These are phyloP conservation scores for Fusarium chaquense DNA, from an alignment of 2,329 filamentous ascomycete species.

Conservation along the genomic window DNA sequence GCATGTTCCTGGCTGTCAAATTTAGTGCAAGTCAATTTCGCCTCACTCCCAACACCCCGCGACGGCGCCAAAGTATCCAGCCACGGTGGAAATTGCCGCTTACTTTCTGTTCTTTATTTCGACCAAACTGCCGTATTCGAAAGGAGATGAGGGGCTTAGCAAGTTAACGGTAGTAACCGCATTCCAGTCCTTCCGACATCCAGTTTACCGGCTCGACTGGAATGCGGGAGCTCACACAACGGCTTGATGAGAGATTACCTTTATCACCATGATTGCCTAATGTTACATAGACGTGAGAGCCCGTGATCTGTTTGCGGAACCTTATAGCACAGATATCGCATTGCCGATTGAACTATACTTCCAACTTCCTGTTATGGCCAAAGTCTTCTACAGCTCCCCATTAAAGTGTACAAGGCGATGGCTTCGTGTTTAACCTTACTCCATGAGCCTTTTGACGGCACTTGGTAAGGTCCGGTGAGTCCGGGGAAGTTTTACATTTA, in stretches of 20 bases:
- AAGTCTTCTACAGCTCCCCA: fast-evolving
- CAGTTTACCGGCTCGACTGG: background rate
- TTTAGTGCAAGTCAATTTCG: background rate
- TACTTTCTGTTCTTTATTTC: background rate
- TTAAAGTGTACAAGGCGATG: fast-evolving
- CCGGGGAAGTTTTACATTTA: background rate
- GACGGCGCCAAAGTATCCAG: conserved; percentile 10
- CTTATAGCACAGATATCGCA: too few relatives aligned
- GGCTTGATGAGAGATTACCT: background rate
- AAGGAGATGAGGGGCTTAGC: background rate
- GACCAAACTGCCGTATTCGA: background rate
- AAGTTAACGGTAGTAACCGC: background rate
- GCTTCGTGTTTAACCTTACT: background rate
- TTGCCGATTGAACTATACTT: background rate
- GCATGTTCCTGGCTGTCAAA: conserved; percentile 12
- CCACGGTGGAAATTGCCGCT: conserved; percentile 5
- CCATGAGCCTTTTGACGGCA: background rate
- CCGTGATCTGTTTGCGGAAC: background rate
- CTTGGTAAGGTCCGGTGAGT: background rate
- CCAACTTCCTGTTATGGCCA: background rate
- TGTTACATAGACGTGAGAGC: background rate
- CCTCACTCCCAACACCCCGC: background rate
- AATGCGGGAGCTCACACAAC: background rate
- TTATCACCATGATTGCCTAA: background rate
- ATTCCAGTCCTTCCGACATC: conserved; percentile 1